phyloP scores from a whole-genome alignment of 805 yeast genomes.

The Helenozyma baotianmanensis region DNA sequence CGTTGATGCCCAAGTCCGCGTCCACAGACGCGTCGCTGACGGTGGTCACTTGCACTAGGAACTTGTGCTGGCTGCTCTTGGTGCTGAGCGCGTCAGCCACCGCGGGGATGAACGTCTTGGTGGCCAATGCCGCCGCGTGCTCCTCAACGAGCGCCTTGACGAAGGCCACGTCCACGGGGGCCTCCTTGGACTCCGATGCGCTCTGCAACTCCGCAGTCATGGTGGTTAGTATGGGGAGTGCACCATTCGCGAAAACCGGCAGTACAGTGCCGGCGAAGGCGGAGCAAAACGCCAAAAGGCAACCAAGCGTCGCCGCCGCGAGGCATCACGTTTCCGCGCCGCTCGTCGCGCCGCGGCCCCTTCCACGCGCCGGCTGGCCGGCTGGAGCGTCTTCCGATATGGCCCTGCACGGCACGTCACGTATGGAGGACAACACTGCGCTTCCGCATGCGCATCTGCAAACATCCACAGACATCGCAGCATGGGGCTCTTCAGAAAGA shows the following conservation, averaged over 20 bases:
- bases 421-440: no score
- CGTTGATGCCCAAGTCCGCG: slow-evolving; percentile 21
- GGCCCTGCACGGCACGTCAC: no score
- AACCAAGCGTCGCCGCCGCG: no score
- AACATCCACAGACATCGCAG: no score
- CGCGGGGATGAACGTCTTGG: slow-evolving; percentile 22
- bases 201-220: slow-evolving; percentile 11
- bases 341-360: no score
- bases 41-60: slow-evolving; percentile 43
- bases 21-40: slow-evolving; percentile 19
- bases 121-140: slow-evolving; percentile 2
- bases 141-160: slow-evolving; percentile 5
- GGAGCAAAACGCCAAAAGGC: no score
- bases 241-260: no score
- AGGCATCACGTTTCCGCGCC: no score
- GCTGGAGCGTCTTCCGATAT: no score
- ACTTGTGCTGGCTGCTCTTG: slow-evolving; percentile 54
- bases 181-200: slow-evolving; percentile 6
- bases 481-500: slow-evolving; percentile 13
- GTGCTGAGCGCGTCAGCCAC: slow-evolving; percentile 33
- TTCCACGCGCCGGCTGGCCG: no score
- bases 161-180: slow-evolving; percentile 8
- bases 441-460: no score
- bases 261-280: no score
- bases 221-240: background rate